Evolutionary conservation across 2,329 filamentous ascomycete species (phyloP).

Genomic region (Trichophyton schoenleinii): DNA sequence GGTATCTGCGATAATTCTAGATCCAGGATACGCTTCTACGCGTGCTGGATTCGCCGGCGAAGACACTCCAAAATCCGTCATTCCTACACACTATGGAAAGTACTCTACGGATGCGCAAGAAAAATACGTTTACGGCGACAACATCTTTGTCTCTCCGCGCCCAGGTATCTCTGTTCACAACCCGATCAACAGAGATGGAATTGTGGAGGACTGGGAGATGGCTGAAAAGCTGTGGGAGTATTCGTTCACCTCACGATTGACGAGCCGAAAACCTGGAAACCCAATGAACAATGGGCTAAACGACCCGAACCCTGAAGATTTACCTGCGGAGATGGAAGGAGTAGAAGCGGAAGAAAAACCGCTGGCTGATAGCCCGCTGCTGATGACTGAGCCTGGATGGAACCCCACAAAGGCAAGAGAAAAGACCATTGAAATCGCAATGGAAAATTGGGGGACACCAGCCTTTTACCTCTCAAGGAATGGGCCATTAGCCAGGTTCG

Average conservation of each 20-base stretch:
- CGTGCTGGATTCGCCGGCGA: conserved; percentile 96
- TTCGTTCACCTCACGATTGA: conserved; percentile 76
- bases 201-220: conserved; percentile 93
- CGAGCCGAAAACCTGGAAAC: conserved; percentile 57
- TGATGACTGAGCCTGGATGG: conserved; percentile 93
- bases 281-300: conserved; percentile 69
- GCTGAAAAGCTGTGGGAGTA: conserved; percentile 86
- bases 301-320: conserved; percentile 46
- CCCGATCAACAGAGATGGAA: conserved; percentile 76
- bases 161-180: conserved; percentile 73
- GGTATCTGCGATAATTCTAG: conserved; percentile 90
- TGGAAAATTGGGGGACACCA: conserved; percentile 92
- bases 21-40: conserved; percentile 80
- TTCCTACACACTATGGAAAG: conserved; percentile 79
- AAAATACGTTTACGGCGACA: conserved; percentile 69
- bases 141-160: conserved; percentile 67
- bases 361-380: conserved; percentile 73
- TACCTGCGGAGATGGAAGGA: conserved; percentile 50
- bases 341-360: conserved; percentile 57
- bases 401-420: conserved; percentile 78
- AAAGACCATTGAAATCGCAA: conserved; percentile 88
- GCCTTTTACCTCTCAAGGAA: conserved; percentile 88
- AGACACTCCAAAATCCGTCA: conserved; percentile 86
- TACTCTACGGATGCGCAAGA: conserved; percentile 41
- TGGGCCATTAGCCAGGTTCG: conserved; percentile 64